Base-by-base conservation (phyloP, 495 filamentous ascomycete genomes). In the Penicillium herquei region DNA sequence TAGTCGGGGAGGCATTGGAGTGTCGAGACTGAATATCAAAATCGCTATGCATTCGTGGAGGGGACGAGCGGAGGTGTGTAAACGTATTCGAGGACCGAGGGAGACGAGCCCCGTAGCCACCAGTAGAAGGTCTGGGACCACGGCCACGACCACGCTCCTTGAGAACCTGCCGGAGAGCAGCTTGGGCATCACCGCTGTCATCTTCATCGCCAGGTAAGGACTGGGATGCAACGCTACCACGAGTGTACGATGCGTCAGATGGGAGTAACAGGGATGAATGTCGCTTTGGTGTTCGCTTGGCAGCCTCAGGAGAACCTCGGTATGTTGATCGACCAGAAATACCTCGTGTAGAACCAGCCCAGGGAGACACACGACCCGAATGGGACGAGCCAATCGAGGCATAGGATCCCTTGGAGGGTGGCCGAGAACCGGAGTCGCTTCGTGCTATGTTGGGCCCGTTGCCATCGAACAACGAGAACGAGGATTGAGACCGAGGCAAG, bases 131-230 rank as follows among this genome's bases (percentile, higher is more conserved):
- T 47, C 72, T 62, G 18, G 74, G 69, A 49, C 80, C 82, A 49
- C 83, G 81, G 30, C 71, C 67, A 49, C 83, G 81, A 26, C 71
- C 67, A 18, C 87, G 80, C 39, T 77, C 82, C 65, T 88, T 84
- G 14, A 89, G 73, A 14, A 95, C 79, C 68, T 89, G 90, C 31
- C 86, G 85, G 32, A 95, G 72, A 52, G 89, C 89, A 62, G 81
- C 67, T 64, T 83, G 66, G 55, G 81, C 74, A 68, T 79, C 79
- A 58, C 84, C 78, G 59, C 74, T 71, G 53, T 78, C 70, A 52
- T 84, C 71, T 6, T 79, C 75, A 18, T 69, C 64, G 18, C 76
- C 76, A 37, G 82, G 70, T 9, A 85, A 70, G 18, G 82, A 84
- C 57, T 83, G 82, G 3, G 79, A 79, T 32, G 86, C 82, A 6